phyloP scores from a whole-genome alignment of 2,329 filamentous ascomycete species.

The Huntiella decipiens region DNA sequence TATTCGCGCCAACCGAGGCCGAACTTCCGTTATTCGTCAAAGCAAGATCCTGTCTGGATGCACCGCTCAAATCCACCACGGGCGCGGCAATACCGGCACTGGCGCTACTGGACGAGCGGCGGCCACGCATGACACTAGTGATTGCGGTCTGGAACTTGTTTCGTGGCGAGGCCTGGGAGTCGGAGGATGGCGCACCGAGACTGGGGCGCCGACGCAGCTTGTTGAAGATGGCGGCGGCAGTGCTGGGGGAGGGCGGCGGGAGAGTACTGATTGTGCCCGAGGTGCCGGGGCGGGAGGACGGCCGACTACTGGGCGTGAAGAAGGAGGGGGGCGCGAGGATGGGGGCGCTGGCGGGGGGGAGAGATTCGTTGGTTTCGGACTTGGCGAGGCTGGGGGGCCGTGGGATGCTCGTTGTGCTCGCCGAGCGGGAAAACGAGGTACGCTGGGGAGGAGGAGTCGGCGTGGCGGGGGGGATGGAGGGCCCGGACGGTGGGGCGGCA shows the following conservation, averaged over 20 bases:
- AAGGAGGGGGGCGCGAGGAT: background rate
- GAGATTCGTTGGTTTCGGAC: background rate
- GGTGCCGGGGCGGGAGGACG: background rate
- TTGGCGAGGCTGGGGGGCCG: background rate
- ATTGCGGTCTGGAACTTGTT: background rate
- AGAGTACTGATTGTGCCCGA: background rate
- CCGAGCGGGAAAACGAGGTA: background rate
- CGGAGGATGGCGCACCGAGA: background rate
- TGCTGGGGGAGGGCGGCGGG: background rate
- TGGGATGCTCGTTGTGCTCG: background rate
- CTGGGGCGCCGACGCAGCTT: constrained; percentile 4
- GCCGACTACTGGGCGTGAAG: background rate
- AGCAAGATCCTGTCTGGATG: background rate
- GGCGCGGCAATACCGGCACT: background rate
- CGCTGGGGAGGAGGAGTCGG: background rate
- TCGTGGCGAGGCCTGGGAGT: background rate
- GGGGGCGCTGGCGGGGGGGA: background rate
- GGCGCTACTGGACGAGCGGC: background rate
- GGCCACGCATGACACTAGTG: background rate
- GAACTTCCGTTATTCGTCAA: too few relatives aligned
- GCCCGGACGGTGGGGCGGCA: background rate
- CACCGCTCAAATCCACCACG: constrained; percentile 1
- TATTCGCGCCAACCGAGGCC: too few relatives aligned
- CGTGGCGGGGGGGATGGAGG: background rate
- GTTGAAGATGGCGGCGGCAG: constrained; percentile 1